Conservation (phyloP, 768 basidiomycete genomes). For the Leccinum boreale region DNA sequence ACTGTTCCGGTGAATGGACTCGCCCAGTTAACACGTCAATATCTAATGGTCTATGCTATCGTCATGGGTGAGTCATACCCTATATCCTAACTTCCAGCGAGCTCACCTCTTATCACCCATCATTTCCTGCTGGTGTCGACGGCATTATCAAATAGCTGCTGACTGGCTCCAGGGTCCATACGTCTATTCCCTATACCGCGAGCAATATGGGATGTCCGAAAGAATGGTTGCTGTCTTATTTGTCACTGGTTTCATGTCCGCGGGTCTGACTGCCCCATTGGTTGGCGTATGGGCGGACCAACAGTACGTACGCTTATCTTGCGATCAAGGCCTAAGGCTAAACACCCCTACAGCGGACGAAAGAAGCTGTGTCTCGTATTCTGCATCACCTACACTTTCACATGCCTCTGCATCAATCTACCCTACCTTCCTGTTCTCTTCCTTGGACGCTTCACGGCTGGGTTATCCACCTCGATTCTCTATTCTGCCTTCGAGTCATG, state of each 20-base stretch:
- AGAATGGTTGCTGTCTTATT: conserved; percentile 66
- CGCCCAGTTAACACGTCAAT: conserved; percentile 43
- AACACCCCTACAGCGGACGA: conserved; percentile 49
- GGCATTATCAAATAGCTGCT: conserved; percentile 42
- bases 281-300: conserved; percentile 79
- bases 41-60: conserved; percentile 64
- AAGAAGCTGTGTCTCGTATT: conserved; percentile 66
- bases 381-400: conserved; percentile 60
- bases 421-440: conserved; percentile 58
- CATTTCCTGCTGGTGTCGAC: neutral
- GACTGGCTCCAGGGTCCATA: conserved; percentile 84
- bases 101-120: neutral
- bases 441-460: conserved; percentile 62
- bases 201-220: conserved; percentile 64
- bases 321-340: neutral
- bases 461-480: conserved; percentile 71
- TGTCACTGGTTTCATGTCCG: conserved; percentile 74
- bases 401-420: conserved; percentile 59
- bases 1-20: conserved; percentile 23
- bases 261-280: conserved; percentile 64
- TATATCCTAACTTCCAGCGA: neutral
- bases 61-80: conserved; percentile 59
- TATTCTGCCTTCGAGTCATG: conserved; percentile 78
- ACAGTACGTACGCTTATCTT: conserved; percentile 34
- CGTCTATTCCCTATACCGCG: conserved; percentile 69